Evolutionary conservation across 2,329 filamentous ascomycete genomes (phyloP).

Genomic region (Fusarium poae): DNA sequence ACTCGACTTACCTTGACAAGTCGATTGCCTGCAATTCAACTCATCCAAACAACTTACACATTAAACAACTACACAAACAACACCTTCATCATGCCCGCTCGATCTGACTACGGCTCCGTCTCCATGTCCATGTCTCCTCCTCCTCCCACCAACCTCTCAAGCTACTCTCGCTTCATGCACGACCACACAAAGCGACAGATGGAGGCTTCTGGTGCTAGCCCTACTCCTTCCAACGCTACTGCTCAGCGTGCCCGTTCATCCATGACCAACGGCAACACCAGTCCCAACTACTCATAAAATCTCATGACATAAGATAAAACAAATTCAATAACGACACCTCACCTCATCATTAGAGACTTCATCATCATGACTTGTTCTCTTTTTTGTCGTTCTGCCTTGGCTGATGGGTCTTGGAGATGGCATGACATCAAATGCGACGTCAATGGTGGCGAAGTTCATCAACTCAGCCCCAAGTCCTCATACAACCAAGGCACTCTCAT

Average conservation of each 20-base stretch:
- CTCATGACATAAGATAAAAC: slow-evolving; percentile 7
- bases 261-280: slow-evolving; percentile 50
- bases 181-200: slow-evolving; percentile 75
- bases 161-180: slow-evolving; percentile 72
- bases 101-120: slow-evolving; percentile 56
- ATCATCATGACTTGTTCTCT: slow-evolving; percentile 1
- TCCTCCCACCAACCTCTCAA: slow-evolving; percentile 63
- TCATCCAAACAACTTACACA: neutral
- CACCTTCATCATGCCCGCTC: slow-evolving; percentile 53
- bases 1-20: slow-evolving; percentile 11
- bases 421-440: slow-evolving; percentile 39
- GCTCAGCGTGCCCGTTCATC: slow-evolving; percentile 29
- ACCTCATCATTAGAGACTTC: neutral
- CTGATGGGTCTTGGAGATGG: neutral
- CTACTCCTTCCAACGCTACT: slow-evolving; percentile 28
- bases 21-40: neutral
- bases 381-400: slow-evolving; percentile 14
- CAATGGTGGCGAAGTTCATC: slow-evolving; percentile 32
- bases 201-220: slow-evolving; percentile 62
- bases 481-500: slow-evolving; percentile 7
- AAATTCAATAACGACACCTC: neutral
- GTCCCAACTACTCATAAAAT: slow-evolving; percentile 34
- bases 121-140: slow-evolving; percentile 55
- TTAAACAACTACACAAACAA: slow-evolving; percentile 3
- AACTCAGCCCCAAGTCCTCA: slow-evolving; percentile 18